These are phyloP conservation scores for Sarocladiaceae sp. DNA, from an alignment of 2,329 filamentous ascomycete genomes.

Conservation along the genomic window DNA sequence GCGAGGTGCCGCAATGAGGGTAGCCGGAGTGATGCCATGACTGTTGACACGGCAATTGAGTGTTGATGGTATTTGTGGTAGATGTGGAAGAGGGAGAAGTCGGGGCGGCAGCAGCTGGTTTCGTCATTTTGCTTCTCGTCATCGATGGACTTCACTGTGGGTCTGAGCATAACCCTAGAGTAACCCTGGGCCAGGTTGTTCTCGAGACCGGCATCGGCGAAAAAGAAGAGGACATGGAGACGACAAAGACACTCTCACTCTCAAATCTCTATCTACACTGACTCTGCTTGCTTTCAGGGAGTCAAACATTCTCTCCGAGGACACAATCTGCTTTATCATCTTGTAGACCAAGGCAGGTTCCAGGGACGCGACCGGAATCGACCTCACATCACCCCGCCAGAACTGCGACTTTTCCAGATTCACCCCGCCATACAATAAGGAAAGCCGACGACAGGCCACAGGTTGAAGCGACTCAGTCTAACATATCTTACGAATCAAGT, in stretches of 20 bases:
- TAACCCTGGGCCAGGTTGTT: not conserved
- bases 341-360: too few species aligned
- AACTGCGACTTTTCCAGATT: conserved; percentile 7
- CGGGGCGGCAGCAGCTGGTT: not conserved
- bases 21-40: conserved; percentile 44
- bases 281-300: too few species aligned
- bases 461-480: too few species aligned
- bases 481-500: too few species aligned
- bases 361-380: too few species aligned
- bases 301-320: too few species aligned
- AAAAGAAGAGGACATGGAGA: conserved; percentile 2
- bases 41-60: not conserved
- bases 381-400: not conserved
- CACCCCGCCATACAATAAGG: conserved; percentile 6
- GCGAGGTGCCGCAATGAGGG: conserved; percentile 42
- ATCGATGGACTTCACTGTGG: not conserved
- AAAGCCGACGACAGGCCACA: too few species aligned
- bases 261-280: not conserved
- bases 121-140: not conserved
- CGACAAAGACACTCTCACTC: not conserved
- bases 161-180: not conserved
- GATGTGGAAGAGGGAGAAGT: not conserved
- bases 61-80: not conserved
- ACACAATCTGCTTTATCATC: too few species aligned
- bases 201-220: conserved; percentile 3